phyloP scores from a whole-genome alignment of 2,329 filamentous ascomycete genomes.

The Calonectria leucothoes region DNA sequence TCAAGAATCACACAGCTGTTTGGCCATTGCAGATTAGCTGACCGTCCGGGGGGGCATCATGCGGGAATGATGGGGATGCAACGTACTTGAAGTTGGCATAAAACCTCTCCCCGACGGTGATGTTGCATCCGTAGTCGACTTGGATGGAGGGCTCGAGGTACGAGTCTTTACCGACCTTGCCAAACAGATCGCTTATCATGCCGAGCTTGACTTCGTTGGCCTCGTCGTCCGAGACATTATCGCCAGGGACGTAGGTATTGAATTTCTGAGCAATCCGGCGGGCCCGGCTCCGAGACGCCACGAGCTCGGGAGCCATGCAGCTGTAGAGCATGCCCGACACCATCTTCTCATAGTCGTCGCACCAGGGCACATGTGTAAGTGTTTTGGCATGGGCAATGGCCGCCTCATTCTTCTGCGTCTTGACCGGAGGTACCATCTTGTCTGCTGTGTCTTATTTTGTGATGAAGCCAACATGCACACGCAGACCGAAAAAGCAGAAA shows the following conservation, averaged over 20 bases:
- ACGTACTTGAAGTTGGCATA: conserved; percentile 63
- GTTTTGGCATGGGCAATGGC: neutral
- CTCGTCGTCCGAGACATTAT: conserved; percentile 4
- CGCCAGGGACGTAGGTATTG: conserved; percentile 20
- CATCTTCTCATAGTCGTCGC: conserved; percentile 3
- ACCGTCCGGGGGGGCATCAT: too few relatives aligned
- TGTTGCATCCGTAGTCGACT: conserved; percentile 75
- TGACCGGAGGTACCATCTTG: neutral
- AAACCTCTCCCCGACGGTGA: conserved; percentile 68
- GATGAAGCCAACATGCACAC: neutral
- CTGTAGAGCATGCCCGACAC: neutral
- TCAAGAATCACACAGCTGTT: conserved; percentile 72
- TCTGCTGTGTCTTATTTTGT: neutral
- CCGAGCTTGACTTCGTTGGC: neutral
- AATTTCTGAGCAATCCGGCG: conserved; percentile 12
- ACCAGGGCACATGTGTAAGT: neutral
- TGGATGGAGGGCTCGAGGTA: conserved; percentile 71
- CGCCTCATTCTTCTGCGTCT: neutral
- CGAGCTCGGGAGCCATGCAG: conserved; percentile 11
- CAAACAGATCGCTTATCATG: conserved; percentile 17
- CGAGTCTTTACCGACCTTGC: conserved; percentile 44
- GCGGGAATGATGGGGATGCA: neutral
- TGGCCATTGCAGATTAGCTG: neutral
- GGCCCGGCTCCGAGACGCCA: conserved; percentile 2
- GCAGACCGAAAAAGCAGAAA: neutral